These are phyloP conservation scores for Bremia lactucae DNA, from an alignment of 352 stramenopile species.

Conservation along the genomic window DNA sequence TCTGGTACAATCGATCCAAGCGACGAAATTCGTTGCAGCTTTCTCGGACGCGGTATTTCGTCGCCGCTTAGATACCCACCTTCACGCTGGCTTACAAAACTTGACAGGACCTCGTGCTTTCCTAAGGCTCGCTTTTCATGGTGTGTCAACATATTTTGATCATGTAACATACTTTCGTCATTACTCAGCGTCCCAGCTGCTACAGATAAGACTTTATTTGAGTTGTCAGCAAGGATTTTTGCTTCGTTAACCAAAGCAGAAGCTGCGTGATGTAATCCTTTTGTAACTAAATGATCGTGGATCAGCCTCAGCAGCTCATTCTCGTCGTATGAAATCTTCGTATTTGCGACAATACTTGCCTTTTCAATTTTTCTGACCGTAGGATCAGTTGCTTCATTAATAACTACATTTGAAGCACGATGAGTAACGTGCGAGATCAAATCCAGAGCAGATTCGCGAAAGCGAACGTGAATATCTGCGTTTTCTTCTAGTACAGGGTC, in stretches of 20 bases:
- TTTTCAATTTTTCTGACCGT: conserved; percentile 85
- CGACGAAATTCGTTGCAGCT: conserved; percentile 23
- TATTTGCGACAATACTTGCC: conserved; percentile 81
- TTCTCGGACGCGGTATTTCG: conserved; percentile 19
- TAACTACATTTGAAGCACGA: conserved; percentile 68
- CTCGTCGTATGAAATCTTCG: conserved; percentile 75
- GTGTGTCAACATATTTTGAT: conserved; percentile 3
- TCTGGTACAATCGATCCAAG: conserved; percentile 23
- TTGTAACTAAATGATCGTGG: conserved; percentile 69
- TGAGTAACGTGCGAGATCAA: conserved; percentile 83
- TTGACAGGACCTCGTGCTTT: conserved; percentile 10
- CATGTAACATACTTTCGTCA: conserved; percentile 3
- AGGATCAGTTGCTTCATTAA: conserved; percentile 81
- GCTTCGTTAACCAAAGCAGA: conserved; percentile 43
- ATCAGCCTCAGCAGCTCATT: conserved; percentile 79
- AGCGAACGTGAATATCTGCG: conserved; percentile 77
- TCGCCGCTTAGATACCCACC: conserved; percentile 19
- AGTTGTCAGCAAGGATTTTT: conserved; percentile 18
- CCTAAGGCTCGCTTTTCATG: conserved; percentile 3
- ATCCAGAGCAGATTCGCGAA: conserved; percentile 77
- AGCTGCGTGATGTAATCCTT: conserved; percentile 51
- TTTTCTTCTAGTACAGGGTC: conserved; percentile 82
- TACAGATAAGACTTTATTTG: conserved; percentile 2
- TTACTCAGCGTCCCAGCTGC: not conserved
- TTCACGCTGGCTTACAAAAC: conserved; percentile 9